A percentile compares a stretch with the other conserved stretches of the same genome.
Evolutionary conservation across 1,139 yeast genomes (phyloP).

Genomic region (Suhomyces yuchorum): DNA sequence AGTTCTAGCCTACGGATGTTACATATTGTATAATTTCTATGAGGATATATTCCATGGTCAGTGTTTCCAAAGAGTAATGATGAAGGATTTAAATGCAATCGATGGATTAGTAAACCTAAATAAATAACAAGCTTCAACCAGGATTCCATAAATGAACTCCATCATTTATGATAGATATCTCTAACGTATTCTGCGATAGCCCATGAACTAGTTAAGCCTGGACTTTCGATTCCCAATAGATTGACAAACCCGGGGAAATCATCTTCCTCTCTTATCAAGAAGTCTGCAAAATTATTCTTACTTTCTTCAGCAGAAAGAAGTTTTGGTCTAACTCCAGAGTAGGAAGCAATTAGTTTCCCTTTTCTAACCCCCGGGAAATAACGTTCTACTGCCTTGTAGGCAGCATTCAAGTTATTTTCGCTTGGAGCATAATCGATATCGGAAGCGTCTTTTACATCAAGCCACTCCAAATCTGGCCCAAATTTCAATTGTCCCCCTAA

Average conservation of each 20-base stretch:
- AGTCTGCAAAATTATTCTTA: conserved; percentile 61
- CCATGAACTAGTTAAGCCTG: conserved; percentile 81
- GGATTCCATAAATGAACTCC: no score
- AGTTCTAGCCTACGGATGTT: no score
- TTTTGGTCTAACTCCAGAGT: conserved; percentile 85
- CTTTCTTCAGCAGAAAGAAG: conserved; percentile 48
- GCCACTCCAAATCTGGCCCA: conserved; percentile 92
- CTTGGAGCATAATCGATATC: conserved; percentile 53
- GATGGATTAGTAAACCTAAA: no score
- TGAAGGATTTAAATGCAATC: no score
- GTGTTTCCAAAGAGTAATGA: no score
- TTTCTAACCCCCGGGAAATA: conserved; percentile 63
- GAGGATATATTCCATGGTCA: no score
- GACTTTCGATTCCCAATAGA: conserved; percentile 83
- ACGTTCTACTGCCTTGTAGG: conserved; percentile 57
- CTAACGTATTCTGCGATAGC: conserved; percentile 78
- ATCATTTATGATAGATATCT: conserved; percentile 29
- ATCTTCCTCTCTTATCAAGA: conserved; percentile 60
- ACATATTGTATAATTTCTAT: no score
- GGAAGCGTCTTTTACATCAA: conserved; percentile 38
- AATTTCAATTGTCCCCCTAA: conserved; percentile 78
- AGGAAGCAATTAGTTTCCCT: conserved; percentile 62
- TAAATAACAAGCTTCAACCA: no score
- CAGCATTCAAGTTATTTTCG: conserved; percentile 50
- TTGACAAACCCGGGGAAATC: conserved; percentile 81